Evolutionary conservation across 1,284 basidiomycete genomes (phyloP).

Genomic region (Boletellus deceptivus): DNA sequence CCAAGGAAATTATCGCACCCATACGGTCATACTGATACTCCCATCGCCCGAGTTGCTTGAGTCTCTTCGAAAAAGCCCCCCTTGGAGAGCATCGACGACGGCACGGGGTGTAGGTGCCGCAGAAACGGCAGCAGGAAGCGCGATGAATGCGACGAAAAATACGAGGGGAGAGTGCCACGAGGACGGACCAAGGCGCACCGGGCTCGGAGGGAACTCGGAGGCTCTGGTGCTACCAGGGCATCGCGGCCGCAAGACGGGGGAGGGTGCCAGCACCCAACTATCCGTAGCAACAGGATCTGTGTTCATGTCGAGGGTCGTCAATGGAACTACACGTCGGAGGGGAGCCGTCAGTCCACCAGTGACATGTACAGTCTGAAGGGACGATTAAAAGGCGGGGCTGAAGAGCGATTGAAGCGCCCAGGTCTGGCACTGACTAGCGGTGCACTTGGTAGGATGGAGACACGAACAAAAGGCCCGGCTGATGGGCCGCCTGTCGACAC

Average conservation of each 20-base stretch:
- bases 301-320: constrained; percentile 17
- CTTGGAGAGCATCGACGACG: no score
- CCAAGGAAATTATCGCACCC: constrained; percentile 15
- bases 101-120: constrained; percentile 9
- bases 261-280: constrained; percentile 1
- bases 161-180: constrained; percentile 1
- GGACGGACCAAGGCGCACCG: not conserved
- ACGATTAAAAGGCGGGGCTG: not conserved
- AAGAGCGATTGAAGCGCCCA: constrained; percentile 7
- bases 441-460: constrained; percentile 2
- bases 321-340: not conserved
- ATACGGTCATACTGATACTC: constrained; percentile 20
- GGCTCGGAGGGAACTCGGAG: no score
- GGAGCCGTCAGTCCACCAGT: not conserved
- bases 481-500: not conserved
- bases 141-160: not conserved
- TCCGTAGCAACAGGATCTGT: not conserved
- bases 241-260: not conserved
- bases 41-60: not conserved
- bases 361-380: not conserved
- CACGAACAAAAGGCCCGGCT: no score
- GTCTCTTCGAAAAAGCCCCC: not conserved
- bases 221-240: constrained; percentile 8
- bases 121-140: not conserved
- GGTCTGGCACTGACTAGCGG: constrained; percentile 5